phyloP scores from a whole-genome alignment of 192 early-diverging fungal species.

The Backusella parvicylindrica region DNA sequence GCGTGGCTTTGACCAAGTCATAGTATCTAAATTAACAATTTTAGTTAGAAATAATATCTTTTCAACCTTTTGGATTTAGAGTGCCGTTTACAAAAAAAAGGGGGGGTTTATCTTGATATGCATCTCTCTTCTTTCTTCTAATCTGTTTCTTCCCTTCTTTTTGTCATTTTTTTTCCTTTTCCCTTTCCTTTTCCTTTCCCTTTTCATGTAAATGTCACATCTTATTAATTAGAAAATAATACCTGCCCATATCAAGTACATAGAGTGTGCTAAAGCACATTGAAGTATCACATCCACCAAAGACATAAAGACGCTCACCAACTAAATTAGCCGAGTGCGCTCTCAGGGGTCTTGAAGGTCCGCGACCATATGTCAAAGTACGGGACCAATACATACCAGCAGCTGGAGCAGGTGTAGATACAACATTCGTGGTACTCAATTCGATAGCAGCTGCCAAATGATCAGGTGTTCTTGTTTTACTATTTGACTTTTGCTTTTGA shows the following conservation, averaged over 20 bases:
- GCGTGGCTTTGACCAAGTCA: constrained; percentile 75
- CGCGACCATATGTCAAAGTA: constrained; percentile 54
- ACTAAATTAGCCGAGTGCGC: constrained; percentile 79
- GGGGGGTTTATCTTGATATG: too few relatives aligned
- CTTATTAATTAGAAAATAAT: not conserved
- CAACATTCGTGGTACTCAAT: constrained; percentile 9
- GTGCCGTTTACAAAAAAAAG: not conserved
- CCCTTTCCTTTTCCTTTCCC: not conserved
- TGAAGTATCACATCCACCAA: constrained; percentile 81
- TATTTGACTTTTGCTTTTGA: not conserved
- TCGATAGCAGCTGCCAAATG: constrained; percentile 15
- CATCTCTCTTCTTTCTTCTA: too few relatives aligned
- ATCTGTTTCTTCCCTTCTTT: not conserved
- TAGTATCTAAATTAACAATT: constrained; percentile 53
- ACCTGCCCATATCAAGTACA: constrained; percentile 70
- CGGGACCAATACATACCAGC: constrained; percentile 82
- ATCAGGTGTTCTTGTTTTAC: not conserved
- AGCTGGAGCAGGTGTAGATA: constrained; percentile 57
- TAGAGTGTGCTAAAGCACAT: constrained; percentile 76
- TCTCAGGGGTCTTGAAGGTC: constrained; percentile 60
- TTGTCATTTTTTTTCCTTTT: not conserved
- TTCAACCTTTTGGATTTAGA: not conserved
- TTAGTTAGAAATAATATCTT: not conserved
- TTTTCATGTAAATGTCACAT: not conserved
- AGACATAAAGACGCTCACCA: constrained; percentile 73